Base-by-base conservation (phyloP, 108 stramenopile species). In the Cyclotella sp. region DNA sequence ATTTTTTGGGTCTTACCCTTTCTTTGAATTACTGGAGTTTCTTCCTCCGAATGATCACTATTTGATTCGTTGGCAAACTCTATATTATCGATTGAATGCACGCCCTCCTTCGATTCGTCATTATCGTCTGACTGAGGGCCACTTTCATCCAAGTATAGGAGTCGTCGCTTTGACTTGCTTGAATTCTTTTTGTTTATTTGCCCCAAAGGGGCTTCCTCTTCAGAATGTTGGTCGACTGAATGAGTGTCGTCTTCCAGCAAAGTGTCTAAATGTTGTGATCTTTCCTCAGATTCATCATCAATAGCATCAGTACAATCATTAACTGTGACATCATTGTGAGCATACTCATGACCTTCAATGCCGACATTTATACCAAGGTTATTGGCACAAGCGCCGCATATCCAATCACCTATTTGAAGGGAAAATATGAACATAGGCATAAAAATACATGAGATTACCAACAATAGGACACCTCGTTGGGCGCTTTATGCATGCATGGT, bases 381-480 rank as follows among this genome's bases (percentile, higher is more conserved):
- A 15, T 63, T 66, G 54, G 90, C 90, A 79, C 90, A 91, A 26
- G 41, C 46, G 16, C 70, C 69, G 67, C 90, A 91, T 34, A 91
- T 86, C 90, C 88, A 91, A 29, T 91, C 88, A 9, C 90, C 90
- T 80, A 47, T 43, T 9, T 29, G 12, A 16, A 28, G 15, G 18
- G 16, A 0, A 11, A 22, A 58, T n/a, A 57, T 14, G 15, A 51
- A 14, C 26, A 21, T 18, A 63, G n/a, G 8, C 54, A 54, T 6
- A 43, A 19, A 21, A 8, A 21, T 21, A 15, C 3, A 26, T 71
- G 42, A 19, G 28, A 63, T n/a, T 30, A 67, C 1, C 0, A 3
- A 58, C n/a, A 70, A 12, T 21, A 42, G 11, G 22, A 3, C 2
- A 21, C 30, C 13, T 29, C 4, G 4, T 18, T 7, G 30, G n/a